These are phyloP conservation scores for Dioscorea zingiberensis DNA, from an alignment of 106 monocot species.

Conservation along the genomic window DNA sequence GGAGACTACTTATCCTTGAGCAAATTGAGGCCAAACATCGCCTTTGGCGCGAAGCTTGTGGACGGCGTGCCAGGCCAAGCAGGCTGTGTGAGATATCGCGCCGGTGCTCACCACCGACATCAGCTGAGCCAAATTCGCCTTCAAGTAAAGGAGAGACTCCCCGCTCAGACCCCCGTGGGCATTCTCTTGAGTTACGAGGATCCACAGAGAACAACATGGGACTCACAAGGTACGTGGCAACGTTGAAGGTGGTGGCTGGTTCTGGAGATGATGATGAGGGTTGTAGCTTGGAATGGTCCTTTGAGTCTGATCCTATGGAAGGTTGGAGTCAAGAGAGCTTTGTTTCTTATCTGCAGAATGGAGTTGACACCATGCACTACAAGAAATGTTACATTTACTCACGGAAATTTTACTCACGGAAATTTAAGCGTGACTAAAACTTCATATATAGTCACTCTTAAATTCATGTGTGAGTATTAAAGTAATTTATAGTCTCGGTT, in stretches of 20 bases:
- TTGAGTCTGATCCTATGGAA: slow-evolving; percentile 40
- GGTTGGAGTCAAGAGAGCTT: slow-evolving; percentile 22
- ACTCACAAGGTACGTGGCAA: slow-evolving; percentile 27
- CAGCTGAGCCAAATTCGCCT: background rate
- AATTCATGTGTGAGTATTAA: too few species aligned
- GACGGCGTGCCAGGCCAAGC: slow-evolving; percentile 20
- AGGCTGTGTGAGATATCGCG: slow-evolving; percentile 38
- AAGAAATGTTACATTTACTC: too few species aligned
- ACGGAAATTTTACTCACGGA: too few species aligned
- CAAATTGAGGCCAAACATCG: slow-evolving; percentile 19
- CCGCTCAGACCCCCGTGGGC: slow-evolving; percentile 14
- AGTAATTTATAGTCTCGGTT: too few species aligned
- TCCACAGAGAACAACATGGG: slow-evolving; percentile 50
- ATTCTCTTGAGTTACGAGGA: slow-evolving; percentile 22
- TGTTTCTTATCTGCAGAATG: slow-evolving; percentile 15
- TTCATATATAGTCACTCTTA: too few species aligned
- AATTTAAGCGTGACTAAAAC: too few species aligned
- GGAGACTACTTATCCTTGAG: slow-evolving; percentile 34
- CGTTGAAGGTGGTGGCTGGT: slow-evolving; percentile 6
- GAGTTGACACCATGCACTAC: slow-evolving; percentile 8
- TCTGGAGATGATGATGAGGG: slow-evolving; percentile 6
- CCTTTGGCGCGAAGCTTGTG: slow-evolving; percentile 23
- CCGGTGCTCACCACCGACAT: background rate
- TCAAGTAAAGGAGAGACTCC: slow-evolving; percentile 35
- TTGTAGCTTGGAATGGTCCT: slow-evolving; percentile 49